Base-by-base conservation (phyloP, 352 stramenopile genomes). In the Pythium plurisporium region DNA sequence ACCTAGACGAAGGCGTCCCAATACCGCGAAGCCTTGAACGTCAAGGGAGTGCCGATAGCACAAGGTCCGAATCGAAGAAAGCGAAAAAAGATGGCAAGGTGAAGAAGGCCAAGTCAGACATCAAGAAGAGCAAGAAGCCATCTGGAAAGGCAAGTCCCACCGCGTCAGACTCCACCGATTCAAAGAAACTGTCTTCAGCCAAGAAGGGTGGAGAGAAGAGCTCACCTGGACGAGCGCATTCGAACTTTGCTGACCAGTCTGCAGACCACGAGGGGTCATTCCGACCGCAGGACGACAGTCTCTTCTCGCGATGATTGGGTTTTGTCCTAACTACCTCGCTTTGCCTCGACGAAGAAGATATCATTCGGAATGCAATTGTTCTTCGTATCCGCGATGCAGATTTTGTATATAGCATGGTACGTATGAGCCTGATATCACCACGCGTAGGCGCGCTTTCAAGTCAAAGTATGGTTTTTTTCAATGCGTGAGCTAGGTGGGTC, bases 231-330 rank as follows among this genome's bases (percentile, higher is more conserved):
- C 14, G 55, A n/a, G 44, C 37, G n/a, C 20, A 19, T 17, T 27
- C n/a, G 33, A 27, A 19, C 20, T 31, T 19, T 1, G 5, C 15
- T 2, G 44, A 62, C 15, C 33, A 26, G 22, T 33, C 41, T 9
- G 14, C 30, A 2, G 51, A 66, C 14, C 30, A 48, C 3, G 11
- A 37, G 4, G 47, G 22, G 37, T 34, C 67, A 0, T 89, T 77
- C 37, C 72, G 74, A 22, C 77, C 76, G 42, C 77, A 84, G 31
- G 82, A 87, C 50, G 80, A 90, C 58, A 88, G 64, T 48, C 70
- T 88, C 4, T 90, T 87, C 44, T 77, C 73, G 38, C 85, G 84
- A 51, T 41, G 5, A 26, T 34, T 17, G 17, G 27, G 55, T 44
- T 15, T 38, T 38, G 33, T 38, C 9, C 33, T 38, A 38, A 15